phyloP scores from a whole-genome alignment of 208 protist genomes.

The Naegleria lovaniensis region DNA sequence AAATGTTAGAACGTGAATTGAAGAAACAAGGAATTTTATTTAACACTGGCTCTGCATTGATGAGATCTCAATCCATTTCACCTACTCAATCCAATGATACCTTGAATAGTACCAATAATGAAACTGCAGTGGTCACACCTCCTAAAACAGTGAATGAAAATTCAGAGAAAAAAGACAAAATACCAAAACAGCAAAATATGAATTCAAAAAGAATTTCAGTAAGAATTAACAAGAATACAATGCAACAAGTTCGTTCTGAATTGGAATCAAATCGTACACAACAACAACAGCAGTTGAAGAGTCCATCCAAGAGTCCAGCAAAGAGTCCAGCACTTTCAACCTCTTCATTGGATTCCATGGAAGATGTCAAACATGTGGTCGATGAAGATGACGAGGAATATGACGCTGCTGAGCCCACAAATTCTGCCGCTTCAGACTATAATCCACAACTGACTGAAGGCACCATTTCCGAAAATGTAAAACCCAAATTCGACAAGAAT shows the following conservation, averaged over 20 bases:
- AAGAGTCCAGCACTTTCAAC: too few relatives aligned
- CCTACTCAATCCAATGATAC: background rate
- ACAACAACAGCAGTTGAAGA: too few relatives aligned
- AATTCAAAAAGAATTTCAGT: background rate
- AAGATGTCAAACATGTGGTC: background rate
- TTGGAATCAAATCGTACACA: too few relatives aligned
- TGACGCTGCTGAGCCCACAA: background rate
- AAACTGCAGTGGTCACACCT: too few relatives aligned
- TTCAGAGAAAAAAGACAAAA: background rate
- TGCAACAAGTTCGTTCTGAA: background rate
- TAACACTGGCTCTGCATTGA: background rate
- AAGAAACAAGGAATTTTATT: background rate
- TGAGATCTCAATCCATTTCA: background rate
- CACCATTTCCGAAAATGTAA: background rate
- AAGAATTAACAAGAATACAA: background rate
- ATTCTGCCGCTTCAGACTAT: background rate
- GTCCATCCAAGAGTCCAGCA: too few relatives aligned
- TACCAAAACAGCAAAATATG: background rate
- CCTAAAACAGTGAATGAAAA: background rate
- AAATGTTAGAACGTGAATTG: background rate
- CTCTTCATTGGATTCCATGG: background rate
- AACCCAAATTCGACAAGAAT: background rate
- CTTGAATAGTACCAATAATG: too few relatives aligned
- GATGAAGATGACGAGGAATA: background rate
- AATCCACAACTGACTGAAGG: background rate